phyloP scores from a whole-genome alignment of 1,284 basidiomycete genomes.

The Leccinum subfulvum region DNA sequence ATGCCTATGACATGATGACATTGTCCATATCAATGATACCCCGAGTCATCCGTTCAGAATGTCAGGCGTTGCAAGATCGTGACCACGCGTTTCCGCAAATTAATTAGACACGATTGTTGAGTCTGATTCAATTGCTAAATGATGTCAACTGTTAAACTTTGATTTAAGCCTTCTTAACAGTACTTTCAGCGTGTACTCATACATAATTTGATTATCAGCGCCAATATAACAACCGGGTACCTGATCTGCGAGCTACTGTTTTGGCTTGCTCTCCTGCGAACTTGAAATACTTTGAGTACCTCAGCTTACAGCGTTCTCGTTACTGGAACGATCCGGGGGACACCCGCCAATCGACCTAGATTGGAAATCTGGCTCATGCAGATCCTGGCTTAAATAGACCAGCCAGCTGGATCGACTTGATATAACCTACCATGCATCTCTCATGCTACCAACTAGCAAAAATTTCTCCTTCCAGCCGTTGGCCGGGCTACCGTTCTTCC shows the following conservation, averaged over 20 bases:
- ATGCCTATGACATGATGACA: not conserved
- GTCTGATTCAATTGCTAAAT: not conserved
- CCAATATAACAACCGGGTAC: not conserved
- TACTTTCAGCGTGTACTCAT: not conserved
- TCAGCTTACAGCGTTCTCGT: not conserved
- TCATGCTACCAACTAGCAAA: not conserved
- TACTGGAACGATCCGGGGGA: not conserved
- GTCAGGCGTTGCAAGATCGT: not conserved
- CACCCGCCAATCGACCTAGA: not conserved
- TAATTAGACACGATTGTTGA: not conserved
- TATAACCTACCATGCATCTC: no score
- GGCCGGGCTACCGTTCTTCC: constrained; percentile 16
- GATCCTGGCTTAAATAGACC: not conserved
- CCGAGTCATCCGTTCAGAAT: not conserved
- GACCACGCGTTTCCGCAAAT: not conserved
- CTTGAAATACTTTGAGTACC: not conserved
- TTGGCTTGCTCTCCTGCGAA: not conserved
- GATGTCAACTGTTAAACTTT: not conserved
- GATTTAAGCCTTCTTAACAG: not conserved
- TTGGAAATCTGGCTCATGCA: not conserved
- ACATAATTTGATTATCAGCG: not conserved
- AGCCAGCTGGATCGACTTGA: not conserved
- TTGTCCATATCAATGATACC: not conserved
- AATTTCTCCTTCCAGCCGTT: constrained; percentile 6
- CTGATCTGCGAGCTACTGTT: constrained; percentile 1